A percentile compares a stretch with the other conserved stretches of the same genome.
phyloP scores from a whole-genome alignment of 768 basidiomycete species.

The Russula brevipes region DNA sequence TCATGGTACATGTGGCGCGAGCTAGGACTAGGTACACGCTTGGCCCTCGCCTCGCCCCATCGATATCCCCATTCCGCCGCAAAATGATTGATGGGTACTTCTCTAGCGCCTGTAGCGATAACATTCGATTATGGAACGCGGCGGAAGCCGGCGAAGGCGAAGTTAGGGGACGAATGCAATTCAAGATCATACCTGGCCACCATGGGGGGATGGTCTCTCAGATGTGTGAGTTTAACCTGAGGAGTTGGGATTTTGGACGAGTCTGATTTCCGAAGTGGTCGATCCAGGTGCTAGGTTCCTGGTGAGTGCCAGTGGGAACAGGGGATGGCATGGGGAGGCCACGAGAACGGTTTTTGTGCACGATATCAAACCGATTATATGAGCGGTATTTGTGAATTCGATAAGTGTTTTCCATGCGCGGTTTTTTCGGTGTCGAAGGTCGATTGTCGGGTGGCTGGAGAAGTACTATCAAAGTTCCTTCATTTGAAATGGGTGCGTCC shows the following conservation, averaged over 20 bases:
- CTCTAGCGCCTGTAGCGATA: slow-evolving; percentile 82
- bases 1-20: neutral
- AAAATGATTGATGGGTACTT: slow-evolving; percentile 9
- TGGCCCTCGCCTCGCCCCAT: slow-evolving; percentile 3
- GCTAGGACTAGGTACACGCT: slow-evolving; percentile 10
- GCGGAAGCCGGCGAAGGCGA: slow-evolving; percentile 70
- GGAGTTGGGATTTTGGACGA: slow-evolving; percentile 23
- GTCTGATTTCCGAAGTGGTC: slow-evolving; percentile 51
- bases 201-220: slow-evolving; percentile 92
- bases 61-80: slow-evolving; percentile 3
- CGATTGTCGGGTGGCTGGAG: slow-evolving; percentile 4
- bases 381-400: slow-evolving; percentile 12
- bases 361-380: slow-evolving; percentile 55
- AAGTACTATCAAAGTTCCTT: neutral
- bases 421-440: slow-evolving; percentile 20
- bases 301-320: slow-evolving; percentile 87
- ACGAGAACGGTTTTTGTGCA: slow-evolving; percentile 88
- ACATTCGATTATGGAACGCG: slow-evolving; percentile 90
- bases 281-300: slow-evolving; percentile 82
- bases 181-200: slow-evolving; percentile 94
- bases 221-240: slow-evolving; percentile 61
- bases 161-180: slow-evolving; percentile 63
- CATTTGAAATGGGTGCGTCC: slow-evolving; percentile 23
- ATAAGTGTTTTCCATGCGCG: slow-evolving; percentile 12
- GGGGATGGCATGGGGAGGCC: slow-evolving; percentile 91